A percentile compares a stretch with the other conserved stretches of the same genome.
Evolutionary conservation across 2,329 filamentous ascomycete species (phyloP).

Genomic region (Fusarium nematophilum): DNA sequence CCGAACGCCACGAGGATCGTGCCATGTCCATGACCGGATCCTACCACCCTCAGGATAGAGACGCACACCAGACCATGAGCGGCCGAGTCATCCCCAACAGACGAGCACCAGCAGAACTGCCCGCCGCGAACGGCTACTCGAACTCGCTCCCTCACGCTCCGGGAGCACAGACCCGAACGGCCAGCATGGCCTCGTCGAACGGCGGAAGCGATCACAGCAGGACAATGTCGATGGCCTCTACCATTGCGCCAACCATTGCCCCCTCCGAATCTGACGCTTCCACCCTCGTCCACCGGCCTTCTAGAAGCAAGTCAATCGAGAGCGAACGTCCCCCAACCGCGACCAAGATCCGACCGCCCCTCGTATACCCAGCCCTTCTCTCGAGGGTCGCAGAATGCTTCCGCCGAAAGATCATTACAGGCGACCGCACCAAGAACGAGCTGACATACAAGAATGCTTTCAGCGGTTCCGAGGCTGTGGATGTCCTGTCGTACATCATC

Average conservation of each 20-base stretch:
- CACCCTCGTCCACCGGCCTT: conserved; percentile 66
- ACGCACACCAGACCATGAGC: conserved; percentile 91
- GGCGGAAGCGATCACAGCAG: conserved; percentile 63
- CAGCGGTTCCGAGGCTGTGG: conserved; percentile 93
- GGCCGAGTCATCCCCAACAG: conserved; percentile 87
- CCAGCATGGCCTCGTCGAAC: conserved; percentile 70
- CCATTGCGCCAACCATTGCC: conserved; percentile 76
- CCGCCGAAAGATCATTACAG: conserved; percentile 84
- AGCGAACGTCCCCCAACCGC: conserved; percentile 67
- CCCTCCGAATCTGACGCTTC: conserved; percentile 67
- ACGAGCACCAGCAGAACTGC: conserved; percentile 59
- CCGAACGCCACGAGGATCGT: conserved; percentile 90
- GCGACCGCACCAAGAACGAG: conserved; percentile 95
- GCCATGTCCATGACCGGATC: conserved; percentile 95
- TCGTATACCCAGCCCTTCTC: conserved; percentile 93
- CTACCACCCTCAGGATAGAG: conserved; percentile 75
- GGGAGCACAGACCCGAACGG: conserved; percentile 68
- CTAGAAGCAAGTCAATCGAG: conserved; percentile 66
- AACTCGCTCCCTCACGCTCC: conserved; percentile 57
- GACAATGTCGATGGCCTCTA: conserved; percentile 94
- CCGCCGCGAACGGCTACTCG: conserved; percentile 51
- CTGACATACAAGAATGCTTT: conserved; percentile 98
- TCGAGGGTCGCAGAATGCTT: conserved; percentile 96
- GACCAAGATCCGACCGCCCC: conserved; percentile 75
- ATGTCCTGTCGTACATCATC: conserved; percentile 96